Evolutionary conservation across 345 rosid species (phyloP).

Genomic region (Acer campestre): DNA sequence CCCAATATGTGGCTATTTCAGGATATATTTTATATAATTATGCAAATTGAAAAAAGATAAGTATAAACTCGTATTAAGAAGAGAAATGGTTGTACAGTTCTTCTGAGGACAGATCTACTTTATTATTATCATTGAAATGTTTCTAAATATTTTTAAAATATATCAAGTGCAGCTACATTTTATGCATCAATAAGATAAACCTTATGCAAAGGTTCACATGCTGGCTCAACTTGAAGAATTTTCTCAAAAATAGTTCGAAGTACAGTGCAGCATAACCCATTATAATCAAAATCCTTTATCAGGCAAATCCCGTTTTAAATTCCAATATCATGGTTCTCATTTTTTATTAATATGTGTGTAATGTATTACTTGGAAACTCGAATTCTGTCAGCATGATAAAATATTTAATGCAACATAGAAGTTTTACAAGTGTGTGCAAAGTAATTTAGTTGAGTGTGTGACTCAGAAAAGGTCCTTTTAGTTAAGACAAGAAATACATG

Average conservation of each 20-base stretch:
- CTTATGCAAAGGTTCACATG: neutral
- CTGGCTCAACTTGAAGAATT: neutral
- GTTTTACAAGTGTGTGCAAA: neutral
- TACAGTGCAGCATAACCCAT: neutral
- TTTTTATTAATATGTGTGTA: too few species aligned
- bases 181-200: neutral
- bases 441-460: neutral
- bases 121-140: neutral
- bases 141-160: too few species aligned
- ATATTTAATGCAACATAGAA: neutral
- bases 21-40: neutral
- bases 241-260: neutral
- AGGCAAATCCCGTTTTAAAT: neutral
- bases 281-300: neutral
- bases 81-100: conserved; percentile 1
- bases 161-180: neutral
- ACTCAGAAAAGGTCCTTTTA: neutral
- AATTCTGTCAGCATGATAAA: neutral
- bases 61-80: conserved; percentile 4
- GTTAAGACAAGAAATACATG: neutral
- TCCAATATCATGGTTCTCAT: neutral
- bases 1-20: neutral
- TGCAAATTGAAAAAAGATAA: neutral
- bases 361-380: neutral
- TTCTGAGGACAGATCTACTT: neutral